Percentiles rank a stretch among this genome's conserved stretches.
phyloP scores from a whole-genome alignment of 73 alveolate species.

The Paramecium pentaurelia region DNA sequence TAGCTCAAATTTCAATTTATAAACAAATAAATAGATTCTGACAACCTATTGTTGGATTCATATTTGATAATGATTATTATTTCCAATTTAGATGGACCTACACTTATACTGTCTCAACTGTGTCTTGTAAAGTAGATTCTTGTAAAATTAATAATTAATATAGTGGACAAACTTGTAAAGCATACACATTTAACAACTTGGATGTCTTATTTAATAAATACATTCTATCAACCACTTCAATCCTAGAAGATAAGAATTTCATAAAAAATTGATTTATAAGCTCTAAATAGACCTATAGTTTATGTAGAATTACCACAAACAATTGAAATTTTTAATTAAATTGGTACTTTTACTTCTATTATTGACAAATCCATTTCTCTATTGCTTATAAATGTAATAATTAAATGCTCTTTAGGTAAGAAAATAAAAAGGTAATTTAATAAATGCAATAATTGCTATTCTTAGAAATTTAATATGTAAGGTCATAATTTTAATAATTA shows the following conservation, averaged over 20 bases:
- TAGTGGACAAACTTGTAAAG: not conserved
- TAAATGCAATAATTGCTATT: not conserved
- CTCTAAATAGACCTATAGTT: not conserved
- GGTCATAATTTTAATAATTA: not conserved
- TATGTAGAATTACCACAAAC: not conserved
- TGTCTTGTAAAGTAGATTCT: not conserved
- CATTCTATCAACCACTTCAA: not conserved
- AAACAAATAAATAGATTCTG: not conserved
- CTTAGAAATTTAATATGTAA: not conserved
- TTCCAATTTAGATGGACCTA: not conserved
- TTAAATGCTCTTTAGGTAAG: not conserved
- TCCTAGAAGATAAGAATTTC: not conserved
- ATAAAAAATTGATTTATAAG: not conserved
- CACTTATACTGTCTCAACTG: not conserved
- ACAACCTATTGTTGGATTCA: not conserved
- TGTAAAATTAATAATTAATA: not conserved
- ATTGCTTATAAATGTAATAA: not conserved
- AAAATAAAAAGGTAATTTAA: not conserved
- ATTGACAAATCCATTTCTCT: not conserved
- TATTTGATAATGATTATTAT: not conserved
- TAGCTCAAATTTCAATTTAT: not conserved
- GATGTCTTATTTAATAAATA: not conserved
- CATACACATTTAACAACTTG: not conserved
- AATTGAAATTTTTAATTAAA: not conserved
- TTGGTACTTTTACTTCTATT: not conserved